Evolutionary conservation across 192 early-diverging fungal species (phyloP).

Genomic region (Backusella circina): DNA sequence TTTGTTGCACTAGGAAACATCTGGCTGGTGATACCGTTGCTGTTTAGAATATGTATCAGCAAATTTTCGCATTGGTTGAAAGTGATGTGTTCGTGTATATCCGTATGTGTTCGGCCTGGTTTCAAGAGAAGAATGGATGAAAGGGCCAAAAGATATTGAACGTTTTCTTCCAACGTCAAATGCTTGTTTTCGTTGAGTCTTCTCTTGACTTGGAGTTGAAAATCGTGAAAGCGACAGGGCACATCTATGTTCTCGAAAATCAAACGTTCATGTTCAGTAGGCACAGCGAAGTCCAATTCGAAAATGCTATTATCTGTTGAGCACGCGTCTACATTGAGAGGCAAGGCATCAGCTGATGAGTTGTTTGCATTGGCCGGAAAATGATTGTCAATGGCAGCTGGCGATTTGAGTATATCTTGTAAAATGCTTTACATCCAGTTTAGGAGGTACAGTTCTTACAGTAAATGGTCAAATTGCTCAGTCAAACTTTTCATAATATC

Average conservation of each 20-base stretch:
- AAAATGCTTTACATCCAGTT: too few relatives aligned
- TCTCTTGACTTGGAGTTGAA: neutral
- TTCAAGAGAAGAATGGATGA: conserved; percentile 11
- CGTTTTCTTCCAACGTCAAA: conserved; percentile 14
- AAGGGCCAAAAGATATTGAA: neutral
- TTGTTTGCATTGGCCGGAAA: neutral
- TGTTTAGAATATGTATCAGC: neutral
- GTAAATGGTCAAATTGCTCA: conserved; percentile 13
- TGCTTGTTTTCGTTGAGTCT: neutral
- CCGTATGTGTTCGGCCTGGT: conserved; percentile 7
- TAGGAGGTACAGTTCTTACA: too few relatives aligned
- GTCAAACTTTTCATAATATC: conserved; percentile 11
- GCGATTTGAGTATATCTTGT: neutral
- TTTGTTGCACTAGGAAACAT: conserved; percentile 6
- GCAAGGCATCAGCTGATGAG: conserved; percentile 4
- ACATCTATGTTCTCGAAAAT: neutral
- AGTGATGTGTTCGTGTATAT: conserved; percentile 10
- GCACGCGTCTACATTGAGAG: neutral
- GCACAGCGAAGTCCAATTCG: neutral
- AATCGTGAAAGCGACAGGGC: neutral
- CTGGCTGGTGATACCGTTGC: neutral
- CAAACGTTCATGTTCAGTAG: neutral
- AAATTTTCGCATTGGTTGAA: conserved; percentile 4
- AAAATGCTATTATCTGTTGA: neutral
- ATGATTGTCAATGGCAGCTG: neutral